Percentiles rank a stretch among this genome's conserved stretches.
Conservation (phyloP, 371 early-diverging fungal species). For the Fennellomyces sp. region DNA sequence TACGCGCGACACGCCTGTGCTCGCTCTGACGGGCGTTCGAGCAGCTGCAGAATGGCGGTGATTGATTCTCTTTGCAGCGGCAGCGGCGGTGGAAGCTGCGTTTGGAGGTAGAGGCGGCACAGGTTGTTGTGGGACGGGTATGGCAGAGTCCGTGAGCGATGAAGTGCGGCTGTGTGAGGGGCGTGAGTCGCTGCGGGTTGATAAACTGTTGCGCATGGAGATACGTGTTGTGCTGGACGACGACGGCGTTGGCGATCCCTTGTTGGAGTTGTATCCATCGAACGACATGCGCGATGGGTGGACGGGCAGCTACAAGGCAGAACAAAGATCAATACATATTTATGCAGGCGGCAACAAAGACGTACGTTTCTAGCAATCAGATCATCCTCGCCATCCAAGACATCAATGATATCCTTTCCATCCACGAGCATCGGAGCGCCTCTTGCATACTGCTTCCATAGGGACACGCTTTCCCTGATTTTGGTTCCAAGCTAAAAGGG, state of each 20-base stretch:
- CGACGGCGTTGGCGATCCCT: constrained; percentile 21
- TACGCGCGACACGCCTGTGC: constrained; percentile 20
- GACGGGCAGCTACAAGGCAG: constrained; percentile 21
- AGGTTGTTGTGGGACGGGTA: constrained; percentile 5
- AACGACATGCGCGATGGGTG: constrained; percentile 30
- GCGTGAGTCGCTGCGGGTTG: constrained; percentile 9
- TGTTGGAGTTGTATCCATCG: constrained; percentile 21
- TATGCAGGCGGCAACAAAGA: background rate
- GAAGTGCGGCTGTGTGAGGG: constrained; percentile 13
- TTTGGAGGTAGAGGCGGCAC: constrained; percentile 7
- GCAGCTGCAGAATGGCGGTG: constrained; percentile 16
- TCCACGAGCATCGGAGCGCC: constrained; percentile 31
- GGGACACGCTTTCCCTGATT: constrained; percentile 28
- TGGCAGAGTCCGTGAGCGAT: constrained; percentile 8
- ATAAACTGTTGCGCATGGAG: constrained; percentile 14
- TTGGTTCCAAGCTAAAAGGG: constrained; percentile 26
- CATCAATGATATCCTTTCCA: constrained; percentile 34
- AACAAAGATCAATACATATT: background rate
- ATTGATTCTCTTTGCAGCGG: constrained; percentile 11
- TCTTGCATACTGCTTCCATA: constrained; percentile 36
- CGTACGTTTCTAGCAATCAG: constrained; percentile 30
- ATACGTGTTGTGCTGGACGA: constrained; percentile 16
- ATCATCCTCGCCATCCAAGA: constrained; percentile 22
- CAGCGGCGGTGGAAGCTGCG: background rate
- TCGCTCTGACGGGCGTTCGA: constrained; percentile 14